Evolutionary conservation across 2,329 filamentous ascomycete species (phyloP), one percentile per base, ranked within the genome.

Genomic region (Aulographum hederae): DNA sequence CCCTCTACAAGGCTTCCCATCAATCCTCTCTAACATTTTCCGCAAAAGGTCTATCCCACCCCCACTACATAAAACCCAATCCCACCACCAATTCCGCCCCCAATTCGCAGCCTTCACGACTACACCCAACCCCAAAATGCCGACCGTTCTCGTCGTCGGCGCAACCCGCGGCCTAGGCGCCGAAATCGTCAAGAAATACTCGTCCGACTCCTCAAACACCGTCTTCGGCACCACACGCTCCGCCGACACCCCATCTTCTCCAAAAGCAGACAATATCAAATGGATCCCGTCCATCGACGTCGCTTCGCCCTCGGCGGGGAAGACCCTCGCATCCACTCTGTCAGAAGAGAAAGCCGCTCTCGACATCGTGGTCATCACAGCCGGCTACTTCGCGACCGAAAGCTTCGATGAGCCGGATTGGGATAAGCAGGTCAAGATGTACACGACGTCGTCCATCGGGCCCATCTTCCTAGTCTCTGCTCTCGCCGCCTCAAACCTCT

Each of bases 381-480:
- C 76, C 0, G 75, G 76, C 5, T 70, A 74, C 47, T 81, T 82
- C 43, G 63, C 60, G 14, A 72, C 67, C 2, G 77, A 81, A 42
- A 64, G 69, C 37, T 69, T 78, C 35, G 53, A 63, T 32, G 59
- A 69, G 2, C 74, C 73, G 1, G 64, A 72, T 38, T 80, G 71
- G 62, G 65, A 69, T 18, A 67, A 70, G 19, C 61, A 81, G 48
- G 60, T 78, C 31, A 65, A 60, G 38, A 81, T 79, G 72, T 81
- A 81, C 48, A 77, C 69, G 28, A 73, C 62, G 4, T 73, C 64
- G 33, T 62, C 69, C 8, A 64, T 78, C 31, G 72, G 67, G 1
- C 72, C 73, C 2, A 67, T 75, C 4, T 76, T 80, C 45, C 57
- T 81, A 32, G 61, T 78, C 21, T 69, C 76, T 38, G 53, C 63